Percentiles rank a stretch among this genome's conserved stretches.
Conservation (phyloP, 805 yeast species). For the Sugiyamaella boreocaroliniensis region DNA sequence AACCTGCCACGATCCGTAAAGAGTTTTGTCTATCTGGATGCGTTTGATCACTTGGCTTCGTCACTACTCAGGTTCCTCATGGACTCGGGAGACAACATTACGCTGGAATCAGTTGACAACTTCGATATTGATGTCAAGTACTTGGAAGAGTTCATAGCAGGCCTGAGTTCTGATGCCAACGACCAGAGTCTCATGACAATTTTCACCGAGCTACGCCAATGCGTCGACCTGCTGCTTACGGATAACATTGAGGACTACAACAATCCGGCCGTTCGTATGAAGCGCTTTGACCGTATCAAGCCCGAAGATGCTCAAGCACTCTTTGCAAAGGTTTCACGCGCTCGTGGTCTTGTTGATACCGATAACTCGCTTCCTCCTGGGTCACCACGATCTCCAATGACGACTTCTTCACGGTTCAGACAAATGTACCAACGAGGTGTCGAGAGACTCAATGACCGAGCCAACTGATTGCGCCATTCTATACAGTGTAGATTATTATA, state of each 20-base stretch:
- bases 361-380: neutral
- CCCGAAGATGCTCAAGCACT: slow-evolving; percentile 63
- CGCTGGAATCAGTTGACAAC: slow-evolving; percentile 57
- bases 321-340: slow-evolving; percentile 40
- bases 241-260: slow-evolving; percentile 58
- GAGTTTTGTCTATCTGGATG: slow-evolving; percentile 74
- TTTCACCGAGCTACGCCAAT: slow-evolving; percentile 72
- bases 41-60: slow-evolving; percentile 76
- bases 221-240: slow-evolving; percentile 57
- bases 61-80: slow-evolving; percentile 56
- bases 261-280: slow-evolving; percentile 48
- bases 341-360: slow-evolving; percentile 3
- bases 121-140: slow-evolving; percentile 76
- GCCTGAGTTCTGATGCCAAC: slow-evolving; percentile 25
- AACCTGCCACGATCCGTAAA: slow-evolving; percentile 73
- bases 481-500: too few species aligned
- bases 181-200: slow-evolving; percentile 51
- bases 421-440: slow-evolving; percentile 15
- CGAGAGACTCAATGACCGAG: slow-evolving; percentile 16
- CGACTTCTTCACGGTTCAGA: slow-evolving; percentile 10
- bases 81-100: slow-evolving; percentile 45
- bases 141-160: slow-evolving; percentile 48
- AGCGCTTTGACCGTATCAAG: slow-evolving; percentile 66
- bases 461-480: slow-evolving; percentile 1
- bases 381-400: slow-evolving; percentile 1